These are phyloP conservation scores for Solanum rostratum DNA, from an alignment of 257 asterid genomes.

Conservation along the genomic window DNA sequence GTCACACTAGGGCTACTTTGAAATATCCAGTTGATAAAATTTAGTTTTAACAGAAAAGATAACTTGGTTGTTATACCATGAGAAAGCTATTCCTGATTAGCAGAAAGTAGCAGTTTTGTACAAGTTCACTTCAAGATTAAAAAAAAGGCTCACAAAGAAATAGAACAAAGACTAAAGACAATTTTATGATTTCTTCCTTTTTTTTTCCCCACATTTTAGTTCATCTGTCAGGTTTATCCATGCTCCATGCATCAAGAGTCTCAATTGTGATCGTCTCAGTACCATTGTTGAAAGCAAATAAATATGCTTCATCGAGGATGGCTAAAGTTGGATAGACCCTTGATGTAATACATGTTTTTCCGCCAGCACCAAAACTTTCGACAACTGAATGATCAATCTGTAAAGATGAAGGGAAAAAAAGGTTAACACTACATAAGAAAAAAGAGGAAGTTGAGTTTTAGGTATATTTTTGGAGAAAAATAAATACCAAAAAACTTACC, in stretches of 20 bases:
- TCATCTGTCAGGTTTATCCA: neutral
- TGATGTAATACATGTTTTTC: neutral
- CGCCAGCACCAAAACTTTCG: neutral
- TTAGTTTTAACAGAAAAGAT: too few species aligned
- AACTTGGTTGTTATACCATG: neutral
- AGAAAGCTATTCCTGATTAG: neutral
- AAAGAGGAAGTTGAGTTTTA: neutral
- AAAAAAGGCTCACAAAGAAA: neutral
- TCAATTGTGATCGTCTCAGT: neutral
- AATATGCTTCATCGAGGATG: neutral
- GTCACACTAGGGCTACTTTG: too few species aligned
- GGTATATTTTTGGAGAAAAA: too few species aligned
- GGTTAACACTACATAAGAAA: neutral
- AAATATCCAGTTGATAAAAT: too few species aligned
- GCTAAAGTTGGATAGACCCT: neutral
- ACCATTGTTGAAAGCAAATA: neutral
- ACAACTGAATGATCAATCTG: neutral
- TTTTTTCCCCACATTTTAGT: neutral
- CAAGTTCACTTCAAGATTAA: neutral
- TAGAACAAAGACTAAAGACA: neutral
- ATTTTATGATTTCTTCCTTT: neutral
- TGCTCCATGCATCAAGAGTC: neutral
- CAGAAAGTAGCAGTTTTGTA: neutral
- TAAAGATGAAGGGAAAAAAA: neutral
- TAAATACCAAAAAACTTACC: slow-evolving; percentile 15